phyloP scores from a whole-genome alignment of 2,329 filamentous ascomycete species.

The Aspergillus sp. region DNA sequence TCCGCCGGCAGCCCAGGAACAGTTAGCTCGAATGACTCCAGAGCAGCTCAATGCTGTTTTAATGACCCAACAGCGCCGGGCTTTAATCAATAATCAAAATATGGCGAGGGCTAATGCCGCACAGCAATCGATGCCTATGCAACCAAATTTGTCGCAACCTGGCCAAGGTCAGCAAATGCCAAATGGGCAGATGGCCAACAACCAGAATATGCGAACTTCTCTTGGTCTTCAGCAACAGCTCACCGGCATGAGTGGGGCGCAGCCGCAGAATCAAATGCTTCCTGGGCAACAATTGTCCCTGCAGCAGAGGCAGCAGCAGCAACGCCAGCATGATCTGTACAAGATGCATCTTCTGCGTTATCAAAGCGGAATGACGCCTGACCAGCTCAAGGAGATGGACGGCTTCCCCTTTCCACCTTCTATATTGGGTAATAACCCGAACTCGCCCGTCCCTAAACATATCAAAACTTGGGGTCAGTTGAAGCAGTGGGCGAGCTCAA shows the following conservation, averaged over 20 bases:
- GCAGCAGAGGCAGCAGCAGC: constrained; percentile 28
- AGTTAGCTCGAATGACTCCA: constrained; percentile 28
- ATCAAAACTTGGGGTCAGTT: constrained; percentile 55
- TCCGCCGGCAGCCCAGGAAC: constrained; percentile 30
- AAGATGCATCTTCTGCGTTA: constrained; percentile 30
- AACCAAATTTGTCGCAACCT: constrained; percentile 24
- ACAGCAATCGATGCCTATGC: constrained; percentile 26
- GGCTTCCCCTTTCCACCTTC: constrained; percentile 30
- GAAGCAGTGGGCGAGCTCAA: constrained; percentile 49
- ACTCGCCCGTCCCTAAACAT: constrained; percentile 42
- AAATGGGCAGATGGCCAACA: constrained; percentile 28
- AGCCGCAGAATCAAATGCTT: constrained; percentile 26
- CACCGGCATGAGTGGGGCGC: constrained; percentile 23
- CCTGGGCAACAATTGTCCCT: constrained; percentile 25
- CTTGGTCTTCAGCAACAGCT: constrained; percentile 26
- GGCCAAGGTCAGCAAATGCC: constrained; percentile 27
- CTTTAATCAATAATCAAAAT: constrained; percentile 24
- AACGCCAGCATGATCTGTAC: constrained; percentile 26
- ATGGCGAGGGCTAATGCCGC: constrained; percentile 25
- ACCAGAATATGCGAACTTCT: constrained; percentile 29
- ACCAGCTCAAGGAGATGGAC: constrained; percentile 42
- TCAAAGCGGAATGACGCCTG: constrained; percentile 34
- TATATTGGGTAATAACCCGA: constrained; percentile 29
- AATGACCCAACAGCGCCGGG: constrained; percentile 28
- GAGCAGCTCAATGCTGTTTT: constrained; percentile 31